Conservation (phyloP, 257 asterid species). For the Linderniella brevidens region DNA sequence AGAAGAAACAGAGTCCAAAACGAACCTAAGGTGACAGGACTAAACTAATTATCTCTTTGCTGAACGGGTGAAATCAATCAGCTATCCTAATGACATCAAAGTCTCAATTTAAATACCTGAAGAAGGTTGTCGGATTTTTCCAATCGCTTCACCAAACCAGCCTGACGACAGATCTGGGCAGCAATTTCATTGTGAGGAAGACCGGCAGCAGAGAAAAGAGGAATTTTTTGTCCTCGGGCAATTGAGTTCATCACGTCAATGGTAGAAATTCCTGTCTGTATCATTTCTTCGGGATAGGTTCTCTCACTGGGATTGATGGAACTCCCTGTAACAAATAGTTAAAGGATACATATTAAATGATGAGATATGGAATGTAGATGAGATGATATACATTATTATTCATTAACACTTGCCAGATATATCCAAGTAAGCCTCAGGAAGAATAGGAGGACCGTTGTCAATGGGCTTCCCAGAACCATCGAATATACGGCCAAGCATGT, state of each 20-base stretch:
- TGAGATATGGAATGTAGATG: slow-evolving; percentile 1
- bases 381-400: slow-evolving; percentile 2
- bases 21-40: neutral
- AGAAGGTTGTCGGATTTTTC: slow-evolving; percentile 76
- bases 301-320: slow-evolving; percentile 96
- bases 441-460: slow-evolving; percentile 96
- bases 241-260: slow-evolving; percentile 94
- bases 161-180: slow-evolving; percentile 95
- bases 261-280: slow-evolving; percentile 92
- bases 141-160: slow-evolving; percentile 87
- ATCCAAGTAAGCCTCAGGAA: slow-evolving; percentile 98
- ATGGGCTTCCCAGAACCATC: slow-evolving; percentile 78
- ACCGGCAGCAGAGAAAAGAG: slow-evolving; percentile 94
- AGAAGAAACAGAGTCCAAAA: no score
- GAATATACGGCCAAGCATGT: slow-evolving; percentile 60
- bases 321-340: slow-evolving; percentile 40
- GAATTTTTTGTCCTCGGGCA: slow-evolving; percentile 90
- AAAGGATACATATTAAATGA: neutral
- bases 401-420: slow-evolving; percentile 59
- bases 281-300: slow-evolving; percentile 93
- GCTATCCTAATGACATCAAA: no score
- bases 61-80: neutral
- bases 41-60: neutral
- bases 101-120: slow-evolving; percentile 21
- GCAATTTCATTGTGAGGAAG: slow-evolving; percentile 96